Evolutionary conservation across 2,329 filamentous ascomycete species (phyloP).

Genomic region (Fusarium pseudograminearum): DNA sequence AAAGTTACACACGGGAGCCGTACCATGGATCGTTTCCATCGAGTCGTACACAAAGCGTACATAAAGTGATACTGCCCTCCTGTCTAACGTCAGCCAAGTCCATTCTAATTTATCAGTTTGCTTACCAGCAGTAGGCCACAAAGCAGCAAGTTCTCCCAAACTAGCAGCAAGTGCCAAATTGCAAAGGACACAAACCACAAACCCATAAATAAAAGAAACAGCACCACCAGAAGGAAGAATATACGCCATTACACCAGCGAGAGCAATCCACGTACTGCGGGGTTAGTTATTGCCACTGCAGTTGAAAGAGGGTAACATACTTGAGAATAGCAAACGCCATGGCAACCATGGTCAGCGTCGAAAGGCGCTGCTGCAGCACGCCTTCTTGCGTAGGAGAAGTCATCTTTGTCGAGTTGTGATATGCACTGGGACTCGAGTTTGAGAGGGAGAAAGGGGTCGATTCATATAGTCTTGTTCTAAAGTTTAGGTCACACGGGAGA

Average conservation of each 20-base stretch:
- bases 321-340: conserved; percentile 59
- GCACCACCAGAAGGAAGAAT: conserved; percentile 58
- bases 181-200: conserved; percentile 60
- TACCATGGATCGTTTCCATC: conserved; percentile 52
- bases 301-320: conserved; percentile 14
- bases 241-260: conserved; percentile 58
- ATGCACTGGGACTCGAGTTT: not conserved
- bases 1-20: accelerated
- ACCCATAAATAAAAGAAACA: conserved; percentile 59
- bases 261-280: conserved; percentile 48
- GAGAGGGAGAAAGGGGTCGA: not conserved
- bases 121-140: conserved; percentile 59
- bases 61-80: conserved; percentile 61
- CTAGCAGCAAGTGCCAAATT: conserved; percentile 58
- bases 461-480: conserved; percentile 17
- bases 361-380: conserved; percentile 42
- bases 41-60: conserved; percentile 55
- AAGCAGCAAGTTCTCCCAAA: conserved; percentile 57
- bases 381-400: conserved; percentile 1
- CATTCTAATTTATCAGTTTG: accelerated
- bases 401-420: not conserved
- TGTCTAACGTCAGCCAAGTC: accelerated
- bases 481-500: not conserved
- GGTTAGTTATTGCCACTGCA: not conserved
- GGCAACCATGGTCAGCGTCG: conserved; percentile 57